Evolutionary conservation across 371 early-diverging fungal genomes (phyloP), one percentile per base, ranked within the genome.

Genomic region (Mucor mucedo): DNA sequence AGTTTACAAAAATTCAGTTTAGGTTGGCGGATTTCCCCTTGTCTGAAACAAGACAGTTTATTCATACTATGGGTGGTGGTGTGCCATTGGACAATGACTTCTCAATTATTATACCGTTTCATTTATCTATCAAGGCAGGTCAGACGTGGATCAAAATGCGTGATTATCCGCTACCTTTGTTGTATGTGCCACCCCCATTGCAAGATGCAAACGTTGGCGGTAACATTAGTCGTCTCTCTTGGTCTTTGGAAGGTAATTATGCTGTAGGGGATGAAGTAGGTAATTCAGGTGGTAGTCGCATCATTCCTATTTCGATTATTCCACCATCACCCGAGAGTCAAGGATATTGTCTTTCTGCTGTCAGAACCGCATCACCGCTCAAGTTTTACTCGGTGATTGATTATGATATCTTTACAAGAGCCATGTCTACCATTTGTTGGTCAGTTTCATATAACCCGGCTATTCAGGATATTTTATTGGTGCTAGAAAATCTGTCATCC

Each of bases 391-490:
- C 80, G 0, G 65, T 65, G 2, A 68, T 84, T 5, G 55, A 60
- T 8, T 84, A 84, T 5, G 53, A 62, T 16, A 68, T 87, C 10
- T 14, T 54, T 5, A 74, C 67, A 0, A 55, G 68, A 2, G 61
- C 69, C 8, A 45, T 58, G 45, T 64, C 76, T 0, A 67, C 64
- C 35, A 45, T 81, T 21, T 65, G 76, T 21, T 87, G 87, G 85
- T 84, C 88, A 10, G 66, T 80, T 3, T 75, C 85, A 0, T 71
- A 79, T 33, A 88, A 85, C 41, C 84, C 88, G 3, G 76, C 81
- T 3, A 66, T 90, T 7, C 78, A 80, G 38, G 89, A 91, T 60
- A 69, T 89, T 38, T 63, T 81, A 8, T 75, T 73, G 0, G 75
- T 88, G 4, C 60, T 90, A 14, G 89, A 89, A 40, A 71, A 58